phyloP scores from a whole-genome alignment of 2,329 filamentous ascomycete species.

The Lasiodiplodia citricola region DNA sequence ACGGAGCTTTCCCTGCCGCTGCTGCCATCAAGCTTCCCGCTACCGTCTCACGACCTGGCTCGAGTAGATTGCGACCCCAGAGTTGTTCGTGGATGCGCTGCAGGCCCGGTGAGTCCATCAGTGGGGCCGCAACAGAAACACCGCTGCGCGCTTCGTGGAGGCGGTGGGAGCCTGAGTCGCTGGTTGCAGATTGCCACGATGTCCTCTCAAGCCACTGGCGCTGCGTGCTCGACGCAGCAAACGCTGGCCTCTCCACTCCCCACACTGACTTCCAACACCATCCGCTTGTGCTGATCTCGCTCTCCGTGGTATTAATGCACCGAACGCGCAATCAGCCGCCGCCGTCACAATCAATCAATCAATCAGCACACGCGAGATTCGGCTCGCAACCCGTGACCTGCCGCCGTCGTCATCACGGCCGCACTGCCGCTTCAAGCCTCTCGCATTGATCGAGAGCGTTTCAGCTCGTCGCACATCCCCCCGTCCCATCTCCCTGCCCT shows the following conservation, averaged over 20 bases:
- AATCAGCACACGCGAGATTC: constrained; percentile 16
- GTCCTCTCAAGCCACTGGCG: not conserved
- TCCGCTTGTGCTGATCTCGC: constrained; percentile 14
- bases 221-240: too few species aligned
- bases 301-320: constrained; percentile 3
- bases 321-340: constrained; percentile 10
- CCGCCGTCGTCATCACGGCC: constrained; percentile 10
- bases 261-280: not conserved
- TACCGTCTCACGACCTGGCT: constrained; percentile 20
- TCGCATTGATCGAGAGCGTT: constrained; percentile 1
- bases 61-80: constrained; percentile 22
- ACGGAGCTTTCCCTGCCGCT: not conserved
- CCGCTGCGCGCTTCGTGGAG: not conserved
- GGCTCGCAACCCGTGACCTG: constrained; percentile 10
- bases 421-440: constrained; percentile 21
- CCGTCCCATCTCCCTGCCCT: not conserved
- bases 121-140: constrained; percentile 8
- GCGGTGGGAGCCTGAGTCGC: not conserved
- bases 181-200: not conserved
- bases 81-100: constrained; percentile 4
- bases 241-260: not conserved
- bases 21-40: constrained; percentile 13
- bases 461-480: constrained; percentile 10
- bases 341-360: constrained; percentile 5
- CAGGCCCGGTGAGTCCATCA: not conserved